Evolutionary conservation across 2,329 filamentous ascomycete genomes (phyloP).

Genomic region (Myotisia sp.): DNA sequence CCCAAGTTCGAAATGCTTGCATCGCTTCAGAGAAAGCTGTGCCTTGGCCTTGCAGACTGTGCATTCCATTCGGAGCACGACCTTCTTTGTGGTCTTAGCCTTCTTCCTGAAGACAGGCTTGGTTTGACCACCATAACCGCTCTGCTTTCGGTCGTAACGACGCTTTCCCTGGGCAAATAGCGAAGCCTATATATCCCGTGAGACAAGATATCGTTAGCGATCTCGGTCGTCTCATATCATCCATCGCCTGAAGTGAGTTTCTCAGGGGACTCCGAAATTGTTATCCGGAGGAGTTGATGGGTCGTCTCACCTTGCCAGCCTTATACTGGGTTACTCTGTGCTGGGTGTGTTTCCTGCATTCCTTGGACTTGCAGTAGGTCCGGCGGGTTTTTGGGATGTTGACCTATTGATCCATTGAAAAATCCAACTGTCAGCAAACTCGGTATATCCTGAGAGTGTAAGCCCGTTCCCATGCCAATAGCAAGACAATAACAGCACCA

Average conservation of each 20-base stretch:
- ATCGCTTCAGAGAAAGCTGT: constrained; percentile 96
- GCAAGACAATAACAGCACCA: too few relatives aligned
- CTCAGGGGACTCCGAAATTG: constrained; percentile 9
- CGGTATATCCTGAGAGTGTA: too few relatives aligned
- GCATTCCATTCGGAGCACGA: constrained; percentile 96
- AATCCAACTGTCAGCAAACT: not conserved
- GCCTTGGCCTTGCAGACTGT: constrained; percentile 95
- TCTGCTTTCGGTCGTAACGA: constrained; percentile 98
- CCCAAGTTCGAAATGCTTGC: constrained; percentile 99
- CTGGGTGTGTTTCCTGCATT: constrained; percentile 83
- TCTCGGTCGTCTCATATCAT: too few relatives aligned
- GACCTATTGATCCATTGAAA: constrained; percentile 45
- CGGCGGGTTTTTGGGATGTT: constrained; percentile 97
- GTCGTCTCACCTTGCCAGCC: constrained; percentile 61
- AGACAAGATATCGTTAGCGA: too few relatives aligned
- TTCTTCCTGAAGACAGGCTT: constrained; percentile 99
- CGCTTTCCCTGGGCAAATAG: constrained; percentile 98
- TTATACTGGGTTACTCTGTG: constrained; percentile 96
- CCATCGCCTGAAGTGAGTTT: too few relatives aligned
- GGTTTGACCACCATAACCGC: constrained; percentile 99
- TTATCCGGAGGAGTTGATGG: constrained; percentile 11
- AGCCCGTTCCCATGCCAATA: too few relatives aligned
- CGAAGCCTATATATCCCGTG: constrained; percentile 49
- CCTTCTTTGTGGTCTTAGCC: constrained; percentile 99
- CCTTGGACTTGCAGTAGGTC: constrained; percentile 95